Conservation (phyloP, 1,139 yeast species). For the Pneumocystis sp. region DNA sequence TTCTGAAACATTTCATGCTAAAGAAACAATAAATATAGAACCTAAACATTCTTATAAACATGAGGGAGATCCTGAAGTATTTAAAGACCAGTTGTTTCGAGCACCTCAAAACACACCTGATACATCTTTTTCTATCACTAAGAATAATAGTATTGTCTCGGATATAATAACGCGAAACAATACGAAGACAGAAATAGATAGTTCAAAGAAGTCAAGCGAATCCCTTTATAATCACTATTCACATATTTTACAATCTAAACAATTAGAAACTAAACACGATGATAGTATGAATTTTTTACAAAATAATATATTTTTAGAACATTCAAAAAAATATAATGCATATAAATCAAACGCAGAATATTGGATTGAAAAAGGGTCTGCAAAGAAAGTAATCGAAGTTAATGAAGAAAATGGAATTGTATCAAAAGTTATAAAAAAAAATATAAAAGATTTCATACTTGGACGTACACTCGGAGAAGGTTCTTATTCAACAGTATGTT, state of each 20-base stretch:
- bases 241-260: background rate
- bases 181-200: background rate
- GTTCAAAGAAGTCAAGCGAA: background rate
- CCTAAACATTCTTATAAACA: background rate
- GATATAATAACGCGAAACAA: background rate
- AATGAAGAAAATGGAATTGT: slow-evolving; percentile 24
- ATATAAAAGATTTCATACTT: slow-evolving; percentile 72
- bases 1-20: background rate
- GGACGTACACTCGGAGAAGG: slow-evolving; percentile 89
- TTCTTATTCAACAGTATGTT: slow-evolving; percentile 57
- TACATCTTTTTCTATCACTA: background rate
- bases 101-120: background rate
- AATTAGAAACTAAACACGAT: background rate
- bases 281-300: slow-evolving; percentile 2
- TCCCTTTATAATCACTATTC: background rate
- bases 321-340: slow-evolving; percentile 2
- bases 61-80: background rate
- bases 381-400: slow-evolving; percentile 34
- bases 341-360: slow-evolving; percentile 17
- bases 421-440: slow-evolving; percentile 32
- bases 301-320: background rate
- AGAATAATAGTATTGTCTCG: background rate
- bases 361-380: slow-evolving; percentile 37
- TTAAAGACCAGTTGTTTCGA: background rate
- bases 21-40: background rate